Evolutionary conservation across 352 stramenopile species (phyloP), one percentile per base, ranked within the genome.

Genomic region (Phytopythium cucurbitacearum): DNA sequence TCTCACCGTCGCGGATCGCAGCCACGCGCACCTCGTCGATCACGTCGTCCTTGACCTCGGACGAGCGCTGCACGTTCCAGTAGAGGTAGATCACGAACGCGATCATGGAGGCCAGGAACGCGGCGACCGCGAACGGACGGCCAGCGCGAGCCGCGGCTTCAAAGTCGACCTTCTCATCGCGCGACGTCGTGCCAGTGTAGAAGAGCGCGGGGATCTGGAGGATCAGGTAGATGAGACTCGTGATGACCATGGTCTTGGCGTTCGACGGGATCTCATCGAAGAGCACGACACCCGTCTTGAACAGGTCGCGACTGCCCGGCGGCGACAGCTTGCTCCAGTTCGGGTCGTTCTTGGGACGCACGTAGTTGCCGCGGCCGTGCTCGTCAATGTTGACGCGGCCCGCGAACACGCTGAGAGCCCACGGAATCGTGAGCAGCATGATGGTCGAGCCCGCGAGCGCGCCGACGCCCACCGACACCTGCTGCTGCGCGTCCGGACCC

Each of bases 361-460:
- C 64, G 59, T 97, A 97, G 58, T 87, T 93, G 53, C 85, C 88
- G 44, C 80, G 71, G 12, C 87, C 92, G 34, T 93, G 71, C 28
- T 77, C 71, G 57, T 96, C 85, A 45, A 99, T 86, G 78, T 98
- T 94, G 32, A 99, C 96, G 46, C 96, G 91, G 4, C 96, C 97
- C 12, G 82, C 89, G 53, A 91, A 95, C 28, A 98, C 67, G 52
- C 86, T 95, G 21, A 99, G 72, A 32, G 81, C 93, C 92, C 95
- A 99, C 15, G 97, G 96, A 41, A 99, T 95, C n/a, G 97, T 99
- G 54, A 99, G 78, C 57, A 99, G 78, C 95, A 99, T 99, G 66
- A 99, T 99, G n/a, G 96, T 99, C 38, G 90, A 98, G 50, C 97
- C 97, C 1, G 97, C 97, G 34, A 99, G 87, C 44, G 97, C 96